Conservation (phyloP, 805 yeast genomes). For the Grigorovia humatica region DNA sequence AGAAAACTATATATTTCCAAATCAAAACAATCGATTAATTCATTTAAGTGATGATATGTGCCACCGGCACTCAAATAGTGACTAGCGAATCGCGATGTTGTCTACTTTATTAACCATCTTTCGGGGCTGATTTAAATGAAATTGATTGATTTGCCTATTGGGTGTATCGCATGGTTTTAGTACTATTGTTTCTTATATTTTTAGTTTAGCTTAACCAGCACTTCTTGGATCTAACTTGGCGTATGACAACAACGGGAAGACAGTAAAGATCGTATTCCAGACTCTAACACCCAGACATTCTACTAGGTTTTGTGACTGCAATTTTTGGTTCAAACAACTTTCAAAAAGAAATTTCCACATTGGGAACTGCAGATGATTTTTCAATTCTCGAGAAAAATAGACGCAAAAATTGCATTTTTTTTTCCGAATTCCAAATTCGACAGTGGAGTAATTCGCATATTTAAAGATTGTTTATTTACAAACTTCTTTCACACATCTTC, state of each 20-base stretch:
- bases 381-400: too few species aligned
- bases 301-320: too few species aligned
- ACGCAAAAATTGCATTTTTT: neutral
- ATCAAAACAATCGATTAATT: neutral
- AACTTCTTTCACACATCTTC: neutral
- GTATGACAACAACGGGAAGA: too few species aligned
- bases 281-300: too few species aligned
- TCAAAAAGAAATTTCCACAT: too few species aligned
- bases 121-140: constrained; percentile 28
- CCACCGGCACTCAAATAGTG: constrained; percentile 26
- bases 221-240: too few species aligned
- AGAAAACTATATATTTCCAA: neutral
- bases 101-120: constrained; percentile 32
- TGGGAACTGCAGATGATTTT: too few species aligned
- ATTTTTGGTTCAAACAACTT: too few species aligned
- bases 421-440: too few species aligned
- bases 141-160: neutral
- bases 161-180: too few species aligned
- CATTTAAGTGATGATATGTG: constrained; percentile 28
- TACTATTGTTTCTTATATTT: neutral
- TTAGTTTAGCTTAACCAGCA: too few species aligned
- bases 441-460: neutral
- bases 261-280: too few species aligned
- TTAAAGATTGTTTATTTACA: neutral
- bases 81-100: constrained; percentile 31